Percentiles rank a stretch among this genome's conserved stretches.
Conservation (phyloP, 2,329 filamentous ascomycete species). For the Cladophialophora immunda region DNA sequence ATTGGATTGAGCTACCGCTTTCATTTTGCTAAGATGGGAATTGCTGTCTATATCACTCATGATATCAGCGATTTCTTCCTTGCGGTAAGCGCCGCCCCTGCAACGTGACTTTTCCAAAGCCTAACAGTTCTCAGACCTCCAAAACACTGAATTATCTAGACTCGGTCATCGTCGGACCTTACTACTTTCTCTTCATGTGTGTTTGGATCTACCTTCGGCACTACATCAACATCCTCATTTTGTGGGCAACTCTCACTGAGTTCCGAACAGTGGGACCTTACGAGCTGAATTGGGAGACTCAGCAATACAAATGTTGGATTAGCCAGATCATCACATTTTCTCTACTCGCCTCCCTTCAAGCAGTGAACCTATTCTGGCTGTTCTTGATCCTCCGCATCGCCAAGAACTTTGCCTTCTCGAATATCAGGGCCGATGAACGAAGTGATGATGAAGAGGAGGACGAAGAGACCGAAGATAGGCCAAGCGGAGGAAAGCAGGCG, state of each 20-base stretch:
- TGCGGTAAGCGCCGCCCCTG: conserved; percentile 65
- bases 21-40: conserved; percentile 89
- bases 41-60: conserved; percentile 88
- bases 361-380: conserved; percentile 47
- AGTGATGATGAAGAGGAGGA: conserved; percentile 57
- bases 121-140: conserved; percentile 66
- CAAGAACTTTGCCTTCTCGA: conserved; percentile 42
- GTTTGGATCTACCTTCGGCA: conserved; percentile 88
- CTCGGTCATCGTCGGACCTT: conserved; percentile 74
- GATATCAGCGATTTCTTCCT: conserved; percentile 93
- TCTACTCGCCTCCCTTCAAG: conserved; percentile 45
- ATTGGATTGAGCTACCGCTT: conserved; percentile 86
- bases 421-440: conserved; percentile 51
- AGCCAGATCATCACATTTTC: conserved; percentile 46
- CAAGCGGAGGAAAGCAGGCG: conserved; percentile 17
- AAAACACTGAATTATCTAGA: conserved; percentile 89
- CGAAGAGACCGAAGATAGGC: conserved; percentile 41
- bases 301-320: conserved; percentile 49
- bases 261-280: conserved; percentile 48
- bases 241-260: conserved; percentile 46
- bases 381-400: conserved; percentile 45
- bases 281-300: conserved; percentile 48
- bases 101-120: conserved; percentile 14
- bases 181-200: conserved; percentile 79
- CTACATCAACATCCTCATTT: conserved; percentile 57